These are phyloP conservation scores for Malassezia brasiliensis DNA, from an alignment of 1,284 basidiomycete species.

Conservation along the genomic window DNA sequence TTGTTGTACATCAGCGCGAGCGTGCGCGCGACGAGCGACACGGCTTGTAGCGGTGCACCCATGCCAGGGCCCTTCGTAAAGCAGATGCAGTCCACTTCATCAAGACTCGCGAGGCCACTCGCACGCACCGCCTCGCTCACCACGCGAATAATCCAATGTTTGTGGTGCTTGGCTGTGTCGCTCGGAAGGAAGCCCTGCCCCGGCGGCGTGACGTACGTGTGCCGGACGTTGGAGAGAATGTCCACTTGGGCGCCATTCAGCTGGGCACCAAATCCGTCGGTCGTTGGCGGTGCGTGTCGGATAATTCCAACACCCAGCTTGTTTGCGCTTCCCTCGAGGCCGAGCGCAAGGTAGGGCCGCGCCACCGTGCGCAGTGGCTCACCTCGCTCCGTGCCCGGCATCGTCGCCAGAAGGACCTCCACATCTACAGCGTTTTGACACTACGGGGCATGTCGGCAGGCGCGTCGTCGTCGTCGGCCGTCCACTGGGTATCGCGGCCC, in stretches of 20 bases:
- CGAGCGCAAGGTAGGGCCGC: conserved; percentile 37
- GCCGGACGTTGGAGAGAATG: conserved; percentile 59
- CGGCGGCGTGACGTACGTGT: conserved; percentile 96
- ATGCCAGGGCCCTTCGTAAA: conserved; percentile 99
- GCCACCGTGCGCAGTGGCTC: conserved; percentile 29
- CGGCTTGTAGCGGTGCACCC: conserved; percentile 91
- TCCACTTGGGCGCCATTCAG: conserved; percentile 32
- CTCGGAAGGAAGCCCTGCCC: conserved; percentile 92
- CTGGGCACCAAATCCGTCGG: conserved; percentile 61
- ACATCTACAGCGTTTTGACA: conserved; percentile 12
- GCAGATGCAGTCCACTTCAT: conserved; percentile 84
- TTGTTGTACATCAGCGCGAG: conserved; percentile 77
- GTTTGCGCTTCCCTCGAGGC: conserved; percentile 59
- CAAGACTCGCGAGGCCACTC: conserved; percentile 59
- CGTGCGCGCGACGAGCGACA: conserved; percentile 88
- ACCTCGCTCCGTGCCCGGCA: not conserved
- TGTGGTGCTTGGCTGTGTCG: conserved; percentile 91
- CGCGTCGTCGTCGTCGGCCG: conserved; percentile 1
- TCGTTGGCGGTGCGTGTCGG: conserved; percentile 57
- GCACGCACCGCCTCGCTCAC: conserved; percentile 69
- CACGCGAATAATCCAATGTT: conserved; percentile 78
- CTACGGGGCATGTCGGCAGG: conserved; percentile 5
- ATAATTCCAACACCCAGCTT: conserved; percentile 95
- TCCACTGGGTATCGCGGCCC: not conserved
- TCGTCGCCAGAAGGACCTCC: not conserved